phyloP scores from a whole-genome alignment of 495 filamentous ascomycete species.

The Xylaria telfairii region DNA sequence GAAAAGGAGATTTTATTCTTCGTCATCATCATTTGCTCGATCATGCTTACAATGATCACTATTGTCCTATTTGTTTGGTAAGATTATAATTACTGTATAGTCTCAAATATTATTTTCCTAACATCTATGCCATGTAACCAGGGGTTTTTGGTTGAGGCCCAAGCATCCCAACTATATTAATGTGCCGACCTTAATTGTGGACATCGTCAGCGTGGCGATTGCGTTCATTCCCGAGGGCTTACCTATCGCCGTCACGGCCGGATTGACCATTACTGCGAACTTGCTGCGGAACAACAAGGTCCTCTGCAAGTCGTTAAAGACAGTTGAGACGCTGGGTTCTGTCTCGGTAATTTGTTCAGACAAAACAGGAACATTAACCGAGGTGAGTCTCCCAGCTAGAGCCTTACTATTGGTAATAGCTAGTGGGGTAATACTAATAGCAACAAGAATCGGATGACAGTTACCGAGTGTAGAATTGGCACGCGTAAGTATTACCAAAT shows the following conservation, averaged over 20 bases:
- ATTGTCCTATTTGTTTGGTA: conserved; percentile 66
- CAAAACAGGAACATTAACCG: conserved; percentile 72
- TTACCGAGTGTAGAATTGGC: conserved; percentile 60
- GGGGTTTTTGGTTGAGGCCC: conserved; percentile 68
- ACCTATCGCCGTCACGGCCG: conserved; percentile 69
- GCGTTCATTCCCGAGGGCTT: conserved; percentile 78
- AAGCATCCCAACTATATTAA: conserved; percentile 69
- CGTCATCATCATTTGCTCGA: conserved; percentile 65
- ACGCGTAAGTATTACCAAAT: conserved; percentile 19
- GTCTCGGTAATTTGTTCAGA: conserved; percentile 73
- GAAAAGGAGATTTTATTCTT: conserved; percentile 73
- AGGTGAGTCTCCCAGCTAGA: conserved; percentile 40
- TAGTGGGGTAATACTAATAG: not conserved
- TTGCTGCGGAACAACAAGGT: conserved; percentile 69
- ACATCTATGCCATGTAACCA: conserved; percentile 26
- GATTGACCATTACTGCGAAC: conserved; percentile 61
- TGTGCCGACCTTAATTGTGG: conserved; percentile 69
- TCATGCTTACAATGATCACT: conserved; percentile 60
- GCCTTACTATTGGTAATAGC: no score
- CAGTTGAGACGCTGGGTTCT: conserved; percentile 71
- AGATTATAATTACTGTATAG: conserved; percentile 21
- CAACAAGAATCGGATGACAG: conserved; percentile 63
- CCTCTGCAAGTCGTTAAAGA: conserved; percentile 69
- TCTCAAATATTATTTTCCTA: conserved; percentile 20
- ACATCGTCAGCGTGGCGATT: conserved; percentile 70